Evolutionary conservation across 768 basidiomycete species (phyloP).

Genomic region (Amylocystis lapponica): DNA sequence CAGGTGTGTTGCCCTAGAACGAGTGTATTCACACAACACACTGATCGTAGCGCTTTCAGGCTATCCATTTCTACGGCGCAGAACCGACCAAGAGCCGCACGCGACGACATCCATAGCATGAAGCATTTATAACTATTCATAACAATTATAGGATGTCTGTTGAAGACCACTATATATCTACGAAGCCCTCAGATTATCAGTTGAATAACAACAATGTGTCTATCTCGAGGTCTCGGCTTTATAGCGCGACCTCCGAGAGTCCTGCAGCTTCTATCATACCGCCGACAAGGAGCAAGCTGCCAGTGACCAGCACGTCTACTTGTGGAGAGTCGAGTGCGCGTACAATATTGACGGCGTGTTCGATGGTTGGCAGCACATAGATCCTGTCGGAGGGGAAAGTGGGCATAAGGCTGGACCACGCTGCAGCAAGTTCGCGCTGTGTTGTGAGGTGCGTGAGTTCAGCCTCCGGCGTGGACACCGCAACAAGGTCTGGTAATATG

Average conservation of each 20-base stretch:
- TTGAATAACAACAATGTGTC: no score
- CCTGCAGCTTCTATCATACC: constrained; percentile 90
- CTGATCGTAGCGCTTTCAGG: constrained; percentile 27
- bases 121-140: constrained; percentile 5
- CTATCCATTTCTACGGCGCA: constrained; percentile 48
- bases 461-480: constrained; percentile 53
- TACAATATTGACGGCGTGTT: constrained; percentile 77
- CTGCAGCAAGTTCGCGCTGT: constrained; percentile 69
- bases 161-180: constrained; percentile 30
- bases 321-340: constrained; percentile 34
- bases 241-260: constrained; percentile 64
- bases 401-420: constrained; percentile 65
- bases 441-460: constrained; percentile 64
- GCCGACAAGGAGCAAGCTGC: constrained; percentile 91
- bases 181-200: no score
- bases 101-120: constrained; percentile 9
- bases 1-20: constrained; percentile 32
- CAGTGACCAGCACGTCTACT: constrained; percentile 78
- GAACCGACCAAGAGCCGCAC: constrained; percentile 26
- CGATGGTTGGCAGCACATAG: constrained; percentile 81
- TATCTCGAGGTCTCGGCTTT: constrained; percentile 14
- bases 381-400: constrained; percentile 54
- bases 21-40: background rate
- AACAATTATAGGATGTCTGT: constrained; percentile 24
- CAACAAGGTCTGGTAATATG: constrained; percentile 61